phyloP scores from a whole-genome alignment of 176 grass and related monocot species.

The Carex cristatella region DNA sequence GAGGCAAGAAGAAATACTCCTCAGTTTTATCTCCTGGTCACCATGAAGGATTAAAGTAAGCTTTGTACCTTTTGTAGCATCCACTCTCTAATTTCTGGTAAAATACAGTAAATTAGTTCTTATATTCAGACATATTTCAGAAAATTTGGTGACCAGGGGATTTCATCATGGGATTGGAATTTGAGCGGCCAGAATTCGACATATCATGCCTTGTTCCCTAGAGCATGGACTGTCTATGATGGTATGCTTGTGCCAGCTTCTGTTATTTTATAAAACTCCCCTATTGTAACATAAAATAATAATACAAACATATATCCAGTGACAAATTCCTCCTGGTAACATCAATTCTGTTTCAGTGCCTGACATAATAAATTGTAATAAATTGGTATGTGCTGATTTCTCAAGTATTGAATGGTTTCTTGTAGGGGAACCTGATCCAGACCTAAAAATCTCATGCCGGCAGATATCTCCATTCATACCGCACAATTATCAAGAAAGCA shows the following conservation, averaged over 20 bases:
- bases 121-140: slow-evolving; percentile 40
- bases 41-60: slow-evolving; percentile 81
- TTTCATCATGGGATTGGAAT: slow-evolving; percentile 99
- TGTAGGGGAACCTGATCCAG: slow-evolving; percentile 89
- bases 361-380: neutral
- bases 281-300: neutral
- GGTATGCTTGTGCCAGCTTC: slow-evolving; percentile 35
- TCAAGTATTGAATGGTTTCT: slow-evolving; percentile 24
- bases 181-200: slow-evolving; percentile 84
- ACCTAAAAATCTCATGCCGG: slow-evolving; percentile 89
- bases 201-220: slow-evolving; percentile 95
- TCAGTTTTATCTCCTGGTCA: slow-evolving; percentile 90
- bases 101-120: slow-evolving; percentile 3
- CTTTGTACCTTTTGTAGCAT: slow-evolving; percentile 16
- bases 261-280: slow-evolving; percentile 3
- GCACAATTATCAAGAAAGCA: slow-evolving; percentile 92
- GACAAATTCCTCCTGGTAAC: neutral
- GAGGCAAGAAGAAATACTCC: slow-evolving; percentile 74
- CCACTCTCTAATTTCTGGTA: neutral
- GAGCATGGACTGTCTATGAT: slow-evolving; percentile 98
- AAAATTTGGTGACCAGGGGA: slow-evolving; percentile 70
- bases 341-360: neutral
- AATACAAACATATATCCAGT: neutral
- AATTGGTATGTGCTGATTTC: neutral
- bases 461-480: slow-evolving; percentile 99